Evolutionary conservation across 1,284 basidiomycete genomes (phyloP).

Genomic region (Exobasidium cylindrosporum): DNA sequence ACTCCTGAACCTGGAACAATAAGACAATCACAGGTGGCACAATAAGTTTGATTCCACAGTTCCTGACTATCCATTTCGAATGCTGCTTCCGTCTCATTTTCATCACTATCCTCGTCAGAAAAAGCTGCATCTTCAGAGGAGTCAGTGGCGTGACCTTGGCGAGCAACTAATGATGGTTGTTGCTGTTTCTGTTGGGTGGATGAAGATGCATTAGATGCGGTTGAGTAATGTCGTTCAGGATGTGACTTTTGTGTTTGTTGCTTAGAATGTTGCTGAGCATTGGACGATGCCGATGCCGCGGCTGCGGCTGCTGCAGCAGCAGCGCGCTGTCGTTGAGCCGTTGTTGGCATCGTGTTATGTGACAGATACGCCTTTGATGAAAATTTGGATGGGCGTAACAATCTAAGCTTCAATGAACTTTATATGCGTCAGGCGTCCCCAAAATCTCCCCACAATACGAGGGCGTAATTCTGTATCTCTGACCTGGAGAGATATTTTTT

Average conservation of each 20-base stretch:
- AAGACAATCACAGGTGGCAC: constrained; percentile 44
- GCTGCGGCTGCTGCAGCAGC: constrained; percentile 1
- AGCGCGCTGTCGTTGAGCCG: constrained; percentile 10
- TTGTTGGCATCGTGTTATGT: constrained; percentile 13
- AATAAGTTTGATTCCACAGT: constrained; percentile 45
- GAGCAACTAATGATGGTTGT: neutral
- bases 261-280: neutral
- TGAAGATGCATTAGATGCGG: neutral
- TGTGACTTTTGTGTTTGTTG: neutral
- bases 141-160: neutral
- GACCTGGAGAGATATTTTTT: too few species aligned
- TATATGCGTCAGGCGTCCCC: too few species aligned
- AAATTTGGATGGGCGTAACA: too few species aligned
- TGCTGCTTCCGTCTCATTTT: constrained; percentile 34
- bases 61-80: constrained; percentile 50
- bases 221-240: neutral
- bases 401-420: too few species aligned
- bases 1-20: constrained; percentile 44
- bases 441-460: too few species aligned
- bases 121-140: constrained; percentile 6
- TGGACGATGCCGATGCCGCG: neutral
- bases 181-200: neutral
- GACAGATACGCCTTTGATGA: too few species aligned
- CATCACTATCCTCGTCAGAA: constrained; percentile 26
- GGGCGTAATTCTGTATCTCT: too few species aligned